Percentiles rank a stretch among this genome's conserved stretches.
phyloP scores from a whole-genome alignment of 495 filamentous ascomycete species.

The Apodospora peruviana region DNA sequence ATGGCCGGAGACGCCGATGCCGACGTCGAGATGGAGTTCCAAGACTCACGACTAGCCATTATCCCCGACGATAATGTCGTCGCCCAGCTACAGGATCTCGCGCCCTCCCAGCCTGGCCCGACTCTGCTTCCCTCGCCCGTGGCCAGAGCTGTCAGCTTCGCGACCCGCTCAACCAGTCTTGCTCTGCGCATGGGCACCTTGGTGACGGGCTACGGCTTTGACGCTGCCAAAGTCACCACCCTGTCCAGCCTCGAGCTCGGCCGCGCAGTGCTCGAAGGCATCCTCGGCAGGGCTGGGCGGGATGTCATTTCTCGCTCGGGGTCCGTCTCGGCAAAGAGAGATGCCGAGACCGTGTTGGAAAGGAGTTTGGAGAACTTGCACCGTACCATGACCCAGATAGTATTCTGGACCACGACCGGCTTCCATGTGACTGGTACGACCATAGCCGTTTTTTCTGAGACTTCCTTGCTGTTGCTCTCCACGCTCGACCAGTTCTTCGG shows the following conservation, averaged over 20 bases:
- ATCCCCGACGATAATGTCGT: slow-evolving; percentile 9
- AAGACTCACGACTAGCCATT: slow-evolving; percentile 3
- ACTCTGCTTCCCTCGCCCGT: slow-evolving; percentile 64
- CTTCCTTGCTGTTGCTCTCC: slow-evolving; percentile 60
- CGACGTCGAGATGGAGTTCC: not conserved
- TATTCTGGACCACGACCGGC: slow-evolving; percentile 62
- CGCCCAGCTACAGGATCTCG: slow-evolving; percentile 13
- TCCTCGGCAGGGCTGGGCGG: slow-evolving; percentile 61
- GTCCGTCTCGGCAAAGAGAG: slow-evolving; percentile 50
- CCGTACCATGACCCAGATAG: slow-evolving; percentile 56
- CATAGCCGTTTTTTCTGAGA: slow-evolving; percentile 52
- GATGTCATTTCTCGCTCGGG: slow-evolving; percentile 54
- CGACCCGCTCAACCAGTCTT: slow-evolving; percentile 63
- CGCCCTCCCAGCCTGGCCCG: slow-evolving; percentile 31
- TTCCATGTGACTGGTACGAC: slow-evolving; percentile 65
- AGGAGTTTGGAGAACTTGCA: slow-evolving; percentile 59
- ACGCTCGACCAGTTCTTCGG: slow-evolving; percentile 71
- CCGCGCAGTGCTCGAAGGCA: slow-evolving; percentile 59
- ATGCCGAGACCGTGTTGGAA: slow-evolving; percentile 59
- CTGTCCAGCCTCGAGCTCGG: slow-evolving; percentile 65
- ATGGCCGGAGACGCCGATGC: not conserved
- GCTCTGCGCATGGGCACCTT: slow-evolving; percentile 65
- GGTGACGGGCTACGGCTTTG: slow-evolving; percentile 58
- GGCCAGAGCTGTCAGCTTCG: slow-evolving; percentile 63
- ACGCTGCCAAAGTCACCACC: slow-evolving; percentile 62